Percentiles rank a stretch among this genome's conserved stretches.
Conservation (phyloP, 23 red algal genomes). For the Porphyridium purpureum region DNA sequence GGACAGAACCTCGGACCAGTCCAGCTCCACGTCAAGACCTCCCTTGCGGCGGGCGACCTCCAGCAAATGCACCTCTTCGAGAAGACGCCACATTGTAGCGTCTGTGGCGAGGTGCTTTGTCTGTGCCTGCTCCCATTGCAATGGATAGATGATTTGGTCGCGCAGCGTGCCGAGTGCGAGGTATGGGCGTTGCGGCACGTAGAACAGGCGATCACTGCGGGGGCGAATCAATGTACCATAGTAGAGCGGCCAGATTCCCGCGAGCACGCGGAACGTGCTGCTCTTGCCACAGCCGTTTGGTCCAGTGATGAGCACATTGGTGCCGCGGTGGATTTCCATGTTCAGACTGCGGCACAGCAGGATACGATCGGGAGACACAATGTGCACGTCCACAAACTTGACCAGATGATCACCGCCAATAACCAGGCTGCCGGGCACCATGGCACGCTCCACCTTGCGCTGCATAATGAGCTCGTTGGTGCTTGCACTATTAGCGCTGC, state of each 20-base stretch:
- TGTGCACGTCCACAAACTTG: conserved; percentile 60
- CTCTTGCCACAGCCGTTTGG: conserved; percentile 88
- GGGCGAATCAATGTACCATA: conserved; percentile 76
- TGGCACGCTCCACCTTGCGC: too few species aligned
- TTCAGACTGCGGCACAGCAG: conserved; percentile 40
- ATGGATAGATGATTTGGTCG: conserved; percentile 86
- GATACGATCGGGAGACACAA: conserved; percentile 77
- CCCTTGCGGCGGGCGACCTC: conserved; percentile 43
- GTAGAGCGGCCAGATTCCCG: conserved; percentile 92
- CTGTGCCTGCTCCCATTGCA: conserved; percentile 62
- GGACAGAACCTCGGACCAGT: conserved; percentile 88
- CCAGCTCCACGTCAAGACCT: conserved; percentile 73
- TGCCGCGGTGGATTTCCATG: conserved; percentile 62
- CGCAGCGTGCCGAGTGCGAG: conserved; percentile 72
- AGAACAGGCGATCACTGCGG: conserved; percentile 44
- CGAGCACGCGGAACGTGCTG: conserved; percentile 84
- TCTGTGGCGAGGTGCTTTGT: conserved; percentile 31
- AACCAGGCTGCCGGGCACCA: conserved; percentile 66
- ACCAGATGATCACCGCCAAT: conserved; percentile 37
- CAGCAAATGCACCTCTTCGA: conserved; percentile 63
- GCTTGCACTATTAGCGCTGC: too few species aligned
- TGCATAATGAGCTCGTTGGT: too few species aligned
- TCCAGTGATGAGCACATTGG: conserved; percentile 84
- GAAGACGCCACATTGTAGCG: conserved; percentile 27
- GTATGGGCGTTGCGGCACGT: conserved; percentile 91